A percentile compares a stretch with the other conserved stretches of the same genome.
Conservation (phyloP, 1,284 basidiomycete genomes). For the Trichosporon faecale region DNA sequence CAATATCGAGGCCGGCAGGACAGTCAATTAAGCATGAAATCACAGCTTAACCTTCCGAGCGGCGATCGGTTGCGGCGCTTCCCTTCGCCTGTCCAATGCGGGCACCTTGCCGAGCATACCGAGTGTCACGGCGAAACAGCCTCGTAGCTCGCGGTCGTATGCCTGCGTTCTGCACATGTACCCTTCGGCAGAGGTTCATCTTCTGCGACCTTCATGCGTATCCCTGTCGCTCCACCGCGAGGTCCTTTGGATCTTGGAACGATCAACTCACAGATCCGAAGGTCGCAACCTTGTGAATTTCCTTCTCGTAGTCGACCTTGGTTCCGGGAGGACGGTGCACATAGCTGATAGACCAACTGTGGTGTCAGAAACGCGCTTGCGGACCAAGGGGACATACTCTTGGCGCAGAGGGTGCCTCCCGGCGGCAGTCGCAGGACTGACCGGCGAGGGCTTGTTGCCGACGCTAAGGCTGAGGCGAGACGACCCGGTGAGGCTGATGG, state of each 20-base stretch:
- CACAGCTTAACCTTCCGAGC: background rate
- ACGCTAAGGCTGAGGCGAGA: conserved; percentile 47
- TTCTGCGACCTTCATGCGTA: too few relatives aligned
- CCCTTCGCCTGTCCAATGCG: too few relatives aligned
- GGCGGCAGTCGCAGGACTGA: conserved; percentile 22
- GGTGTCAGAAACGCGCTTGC: background rate
- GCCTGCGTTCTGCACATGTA: too few relatives aligned
- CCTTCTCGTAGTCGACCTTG: conserved; percentile 53
- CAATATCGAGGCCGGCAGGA: too few relatives aligned
- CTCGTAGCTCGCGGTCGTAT: too few relatives aligned
- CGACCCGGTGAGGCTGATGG: conserved; percentile 41
- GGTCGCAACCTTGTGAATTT: conserved; percentile 52
- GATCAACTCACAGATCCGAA: conserved; percentile 49
- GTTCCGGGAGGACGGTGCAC: conserved; percentile 51
- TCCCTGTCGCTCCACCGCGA: too few relatives aligned
- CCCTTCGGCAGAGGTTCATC: too few relatives aligned
- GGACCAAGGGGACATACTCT: conserved; percentile 37
- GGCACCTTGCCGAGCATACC: too few relatives aligned
- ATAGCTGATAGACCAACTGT: conserved; percentile 53
- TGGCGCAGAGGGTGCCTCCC: conserved; percentile 49
- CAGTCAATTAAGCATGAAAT: background rate
- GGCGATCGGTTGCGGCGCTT: background rate
- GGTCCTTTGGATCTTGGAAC: too few relatives aligned
- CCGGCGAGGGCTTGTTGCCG: conserved; percentile 31
- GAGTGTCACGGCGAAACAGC: too few relatives aligned